These are phyloP conservation scores for Candida sanyiensis DNA, from an alignment of 805 yeast genomes.

Conservation along the genomic window DNA sequence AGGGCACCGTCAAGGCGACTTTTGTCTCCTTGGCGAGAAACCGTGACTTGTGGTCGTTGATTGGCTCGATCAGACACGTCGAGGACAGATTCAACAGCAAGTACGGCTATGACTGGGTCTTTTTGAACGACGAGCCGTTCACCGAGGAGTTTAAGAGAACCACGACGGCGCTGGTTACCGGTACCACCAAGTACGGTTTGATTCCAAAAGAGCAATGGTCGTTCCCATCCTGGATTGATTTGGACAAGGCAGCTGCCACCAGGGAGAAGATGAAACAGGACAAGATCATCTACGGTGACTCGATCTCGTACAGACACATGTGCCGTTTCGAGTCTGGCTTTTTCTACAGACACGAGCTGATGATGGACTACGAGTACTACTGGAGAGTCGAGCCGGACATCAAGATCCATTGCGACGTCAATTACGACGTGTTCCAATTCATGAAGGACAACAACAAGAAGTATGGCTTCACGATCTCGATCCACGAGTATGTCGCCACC, in stretches of 20 bases:
- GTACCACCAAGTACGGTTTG: slow-evolving; percentile 55
- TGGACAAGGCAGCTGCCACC: slow-evolving; percentile 39
- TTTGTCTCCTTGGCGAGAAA: slow-evolving; percentile 69
- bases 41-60: slow-evolving; percentile 50
- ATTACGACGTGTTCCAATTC: slow-evolving; percentile 59
- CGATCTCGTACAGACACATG: slow-evolving; percentile 70
- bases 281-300: slow-evolving; percentile 51
- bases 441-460: slow-evolving; percentile 50
- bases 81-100: slow-evolving; percentile 63
- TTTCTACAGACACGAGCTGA: slow-evolving; percentile 57
- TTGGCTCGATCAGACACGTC: slow-evolving; percentile 55
- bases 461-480: slow-evolving; percentile 66
- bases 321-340: slow-evolving; percentile 44
- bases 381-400: slow-evolving; percentile 80
- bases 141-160: slow-evolving; percentile 45
- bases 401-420: slow-evolving; percentile 53
- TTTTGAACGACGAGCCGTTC: slow-evolving; percentile 66
- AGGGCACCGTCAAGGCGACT: slow-evolving; percentile 45
- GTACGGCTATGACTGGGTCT: slow-evolving; percentile 73
- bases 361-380: slow-evolving; percentile 58
- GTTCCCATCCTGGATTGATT: slow-evolving; percentile 61
- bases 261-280: slow-evolving; percentile 40
- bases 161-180: slow-evolving; percentile 49
- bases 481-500: slow-evolving; percentile 60
- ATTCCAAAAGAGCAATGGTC: slow-evolving; percentile 65